These are phyloP conservation scores for Alternaria panax DNA, from an alignment of 2,329 filamentous ascomycete species.

Conservation along the genomic window DNA sequence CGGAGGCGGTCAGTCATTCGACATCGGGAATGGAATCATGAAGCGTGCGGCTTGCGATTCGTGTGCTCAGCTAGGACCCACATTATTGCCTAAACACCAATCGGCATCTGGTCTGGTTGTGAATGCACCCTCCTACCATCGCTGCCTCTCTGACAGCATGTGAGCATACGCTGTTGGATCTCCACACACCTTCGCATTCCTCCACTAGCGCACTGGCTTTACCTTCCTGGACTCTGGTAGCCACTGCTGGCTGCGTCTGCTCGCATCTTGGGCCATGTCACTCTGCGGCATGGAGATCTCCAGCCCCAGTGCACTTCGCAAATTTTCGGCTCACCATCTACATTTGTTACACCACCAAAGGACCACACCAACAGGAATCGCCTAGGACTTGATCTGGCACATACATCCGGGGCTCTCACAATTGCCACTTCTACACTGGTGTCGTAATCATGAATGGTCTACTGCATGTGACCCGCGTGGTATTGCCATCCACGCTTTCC, in stretches of 20 bases:
- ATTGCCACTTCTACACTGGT: not conserved
- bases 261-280: not conserved
- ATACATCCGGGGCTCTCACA: not conserved
- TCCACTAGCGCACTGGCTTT: not conserved
- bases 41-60: slow-evolving; percentile 13
- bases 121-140: not conserved
- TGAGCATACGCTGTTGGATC: not conserved
- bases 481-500: not conserved
- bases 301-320: not conserved
- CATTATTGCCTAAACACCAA: not conserved
- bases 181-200: not conserved
- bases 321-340: not conserved
- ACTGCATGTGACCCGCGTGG: not conserved
- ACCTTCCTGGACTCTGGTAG: not conserved
- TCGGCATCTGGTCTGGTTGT: not conserved
- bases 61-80: slow-evolving; percentile 1
- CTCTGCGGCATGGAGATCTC: not conserved
- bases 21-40: slow-evolving; percentile 5
- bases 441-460: not conserved
- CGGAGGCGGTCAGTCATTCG: slow-evolving; percentile 19
- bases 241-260: not conserved
- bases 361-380: not conserved
- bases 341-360: not conserved
- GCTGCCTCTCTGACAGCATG: not conserved
- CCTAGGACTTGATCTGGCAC: not conserved